A percentile compares a stretch with the other conserved stretches of the same genome.
These are phyloP conservation scores for Diaporthe sp. DNA, from an alignment of 2,329 filamentous ascomycete genomes.

Conservation along the genomic window DNA sequence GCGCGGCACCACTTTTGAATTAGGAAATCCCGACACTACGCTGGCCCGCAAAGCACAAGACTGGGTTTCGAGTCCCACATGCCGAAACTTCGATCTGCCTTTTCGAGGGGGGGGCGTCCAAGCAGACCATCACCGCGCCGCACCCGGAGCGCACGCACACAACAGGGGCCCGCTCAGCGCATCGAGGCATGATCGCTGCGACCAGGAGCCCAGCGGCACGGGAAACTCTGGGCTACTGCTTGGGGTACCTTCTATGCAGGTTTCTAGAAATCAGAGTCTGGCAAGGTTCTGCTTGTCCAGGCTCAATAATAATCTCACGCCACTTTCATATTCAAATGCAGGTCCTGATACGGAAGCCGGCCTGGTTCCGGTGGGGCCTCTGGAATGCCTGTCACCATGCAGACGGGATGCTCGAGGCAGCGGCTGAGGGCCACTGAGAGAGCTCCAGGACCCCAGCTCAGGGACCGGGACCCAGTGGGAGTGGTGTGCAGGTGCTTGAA, in stretches of 20 bases:
- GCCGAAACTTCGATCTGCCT: conserved; percentile 28
- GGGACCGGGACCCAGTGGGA: conserved; percentile 19
- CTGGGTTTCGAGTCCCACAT: conserved; percentile 29
- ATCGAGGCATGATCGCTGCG: conserved; percentile 24
- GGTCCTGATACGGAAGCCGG: conserved; percentile 27
- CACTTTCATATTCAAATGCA: conserved; percentile 5
- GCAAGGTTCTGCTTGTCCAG: conserved; percentile 6
- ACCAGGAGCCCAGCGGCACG: not conserved
- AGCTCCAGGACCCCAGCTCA: conserved; percentile 21
- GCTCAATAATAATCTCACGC: conserved; percentile 10
- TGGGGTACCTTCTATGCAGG: conserved; percentile 11
- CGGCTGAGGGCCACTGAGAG: conserved; percentile 22
- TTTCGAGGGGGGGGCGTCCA: conserved; percentile 12
- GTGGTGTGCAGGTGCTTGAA: conserved; percentile 6
- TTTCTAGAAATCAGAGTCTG: conserved; percentile 24
- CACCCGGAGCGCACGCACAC: not conserved
- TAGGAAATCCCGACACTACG: conserved; percentile 25
- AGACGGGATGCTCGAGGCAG: conserved; percentile 12
- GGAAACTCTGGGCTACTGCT: conserved; percentile 7
- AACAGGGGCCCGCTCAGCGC: not conserved
- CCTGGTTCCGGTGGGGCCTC: conserved; percentile 27
- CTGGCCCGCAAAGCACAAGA: conserved; percentile 20
- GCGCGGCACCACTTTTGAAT: conserved; percentile 10
- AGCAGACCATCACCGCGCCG: conserved; percentile 1
- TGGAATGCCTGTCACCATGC: conserved; percentile 23